Conservation (phyloP, 495 filamentous ascomycete species). For the Xylaria bambusicola region DNA sequence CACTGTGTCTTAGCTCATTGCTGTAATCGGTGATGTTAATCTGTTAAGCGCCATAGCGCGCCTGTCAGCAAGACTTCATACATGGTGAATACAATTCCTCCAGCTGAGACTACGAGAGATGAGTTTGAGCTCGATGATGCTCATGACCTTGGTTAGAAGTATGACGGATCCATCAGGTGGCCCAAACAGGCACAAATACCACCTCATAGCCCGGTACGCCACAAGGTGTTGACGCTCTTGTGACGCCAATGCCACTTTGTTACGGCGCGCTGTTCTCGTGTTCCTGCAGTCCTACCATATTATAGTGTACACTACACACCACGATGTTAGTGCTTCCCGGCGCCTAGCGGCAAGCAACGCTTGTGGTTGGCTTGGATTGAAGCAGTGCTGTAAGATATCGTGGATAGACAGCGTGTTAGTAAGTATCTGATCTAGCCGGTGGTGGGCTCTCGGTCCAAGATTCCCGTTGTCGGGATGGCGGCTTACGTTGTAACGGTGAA, state of each 20-base stretch:
- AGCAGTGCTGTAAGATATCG: not conserved
- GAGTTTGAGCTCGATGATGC: too few relatives aligned
- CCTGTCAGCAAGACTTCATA: too few relatives aligned
- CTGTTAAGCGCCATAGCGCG: too few relatives aligned
- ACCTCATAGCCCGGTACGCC: conserved; percentile 14
- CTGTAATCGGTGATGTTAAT: too few relatives aligned
- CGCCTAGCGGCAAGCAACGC: conserved; percentile 14
- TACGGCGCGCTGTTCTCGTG: not conserved
- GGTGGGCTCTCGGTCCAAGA: conserved; percentile 16
- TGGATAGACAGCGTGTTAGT: not conserved
- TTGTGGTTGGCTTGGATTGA: conserved; percentile 1
- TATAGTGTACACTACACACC: not conserved
- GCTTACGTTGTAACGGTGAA: conserved; percentile 12
- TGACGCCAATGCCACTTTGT: conserved; percentile 4
- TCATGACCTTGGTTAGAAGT: not conserved
- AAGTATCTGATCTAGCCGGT: conserved; percentile 3
- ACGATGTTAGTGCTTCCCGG: not conserved
- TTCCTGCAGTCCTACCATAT: conserved; percentile 9
- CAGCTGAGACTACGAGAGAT: not conserved
- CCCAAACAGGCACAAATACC: conserved; percentile 15
- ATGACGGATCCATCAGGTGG: not conserved
- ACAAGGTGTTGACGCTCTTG: not conserved
- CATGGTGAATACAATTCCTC: not conserved
- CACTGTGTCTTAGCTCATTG: not conserved
- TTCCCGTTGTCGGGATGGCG: conserved; percentile 19